Conservation (phyloP, 306 rosid species). For the Leucaena leucocephala region DNA sequence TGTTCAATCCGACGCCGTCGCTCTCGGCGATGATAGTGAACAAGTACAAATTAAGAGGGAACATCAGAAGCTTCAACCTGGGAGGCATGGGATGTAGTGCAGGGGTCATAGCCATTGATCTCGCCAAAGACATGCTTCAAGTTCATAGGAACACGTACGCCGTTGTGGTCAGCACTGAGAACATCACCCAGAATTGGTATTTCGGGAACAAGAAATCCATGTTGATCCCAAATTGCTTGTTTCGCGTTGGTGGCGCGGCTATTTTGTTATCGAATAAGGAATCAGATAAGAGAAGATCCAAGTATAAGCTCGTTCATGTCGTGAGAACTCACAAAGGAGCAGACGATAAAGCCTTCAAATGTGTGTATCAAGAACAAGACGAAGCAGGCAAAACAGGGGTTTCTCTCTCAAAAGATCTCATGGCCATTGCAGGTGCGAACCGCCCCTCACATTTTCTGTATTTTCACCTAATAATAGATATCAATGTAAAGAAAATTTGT, state of each 20-base stretch:
- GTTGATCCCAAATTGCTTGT: slow-evolving; percentile 70
- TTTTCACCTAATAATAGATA: background rate
- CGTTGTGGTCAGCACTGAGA: slow-evolving; percentile 64
- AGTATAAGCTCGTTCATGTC: slow-evolving; percentile 60
- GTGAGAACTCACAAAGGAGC: slow-evolving; percentile 68
- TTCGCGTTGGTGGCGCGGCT: slow-evolving; percentile 62
- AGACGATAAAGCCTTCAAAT: slow-evolving; percentile 54
- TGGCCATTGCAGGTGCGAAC: slow-evolving; percentile 57
- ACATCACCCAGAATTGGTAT: slow-evolving; percentile 74
- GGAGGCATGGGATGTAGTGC: slow-evolving; percentile 82
- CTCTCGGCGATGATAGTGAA: slow-evolving; percentile 74
- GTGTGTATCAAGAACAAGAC: slow-evolving; percentile 64
- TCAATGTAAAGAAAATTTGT: too few species aligned
- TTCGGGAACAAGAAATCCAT: slow-evolving; percentile 67
- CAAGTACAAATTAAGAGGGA: slow-evolving; percentile 58
- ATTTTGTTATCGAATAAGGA: slow-evolving; percentile 57
- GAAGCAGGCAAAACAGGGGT: slow-evolving; percentile 60
- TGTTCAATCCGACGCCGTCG: slow-evolving; percentile 76
- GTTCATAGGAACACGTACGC: slow-evolving; percentile 63
- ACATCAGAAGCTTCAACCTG: slow-evolving; percentile 54
- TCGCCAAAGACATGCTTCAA: slow-evolving; percentile 66
- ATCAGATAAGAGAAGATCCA: slow-evolving; percentile 43
- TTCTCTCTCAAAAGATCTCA: slow-evolving; percentile 62
- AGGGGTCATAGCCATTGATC: slow-evolving; percentile 65
- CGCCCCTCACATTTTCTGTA: background rate